These are phyloP conservation scores for Stachybotrys chartarum DNA, from an alignment of 2,329 filamentous ascomycete genomes.

Conservation along the genomic window DNA sequence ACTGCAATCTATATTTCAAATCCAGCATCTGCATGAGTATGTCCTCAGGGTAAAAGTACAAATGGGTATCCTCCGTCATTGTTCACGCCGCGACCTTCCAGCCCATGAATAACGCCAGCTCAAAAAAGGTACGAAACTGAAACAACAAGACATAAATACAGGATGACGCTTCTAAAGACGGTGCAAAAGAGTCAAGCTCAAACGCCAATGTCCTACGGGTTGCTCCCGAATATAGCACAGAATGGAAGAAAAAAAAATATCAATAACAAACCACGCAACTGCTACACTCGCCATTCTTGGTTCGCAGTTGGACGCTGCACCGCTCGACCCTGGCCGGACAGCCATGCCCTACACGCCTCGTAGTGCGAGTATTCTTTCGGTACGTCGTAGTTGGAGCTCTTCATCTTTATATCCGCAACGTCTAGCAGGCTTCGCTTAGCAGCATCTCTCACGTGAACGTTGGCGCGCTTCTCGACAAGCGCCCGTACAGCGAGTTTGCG, in stretches of 20 bases:
- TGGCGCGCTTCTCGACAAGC: slow-evolving; percentile 38
- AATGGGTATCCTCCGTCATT: neutral
- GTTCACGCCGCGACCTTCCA: neutral
- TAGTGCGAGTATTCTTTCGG: slow-evolving; percentile 31
- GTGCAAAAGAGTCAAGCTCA: neutral
- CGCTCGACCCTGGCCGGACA: slow-evolving; percentile 30
- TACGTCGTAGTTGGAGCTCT: slow-evolving; percentile 17
- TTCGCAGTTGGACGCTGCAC: slow-evolving; percentile 30
- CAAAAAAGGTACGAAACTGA: neutral
- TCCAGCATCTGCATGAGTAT: neutral
- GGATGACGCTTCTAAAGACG: neutral
- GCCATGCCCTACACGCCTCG: slow-evolving; percentile 37
- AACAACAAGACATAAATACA: neutral
- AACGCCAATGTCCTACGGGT: neutral
- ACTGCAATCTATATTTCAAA: too few relatives aligned
- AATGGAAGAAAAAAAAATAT: neutral
- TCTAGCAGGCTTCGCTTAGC: slow-evolving; percentile 37
- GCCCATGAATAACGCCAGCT: neutral
- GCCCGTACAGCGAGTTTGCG: slow-evolving; percentile 43
- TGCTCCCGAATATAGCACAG: neutral
- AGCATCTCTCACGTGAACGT: slow-evolving; percentile 37
- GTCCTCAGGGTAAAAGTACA: neutral
- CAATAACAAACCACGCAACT: neutral
- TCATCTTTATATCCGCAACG: slow-evolving; percentile 34
- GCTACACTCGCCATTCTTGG: slow-evolving; percentile 29